Conservation (phyloP, 2,329 filamentous ascomycete genomes). For the Verticillium isaacii region DNA sequence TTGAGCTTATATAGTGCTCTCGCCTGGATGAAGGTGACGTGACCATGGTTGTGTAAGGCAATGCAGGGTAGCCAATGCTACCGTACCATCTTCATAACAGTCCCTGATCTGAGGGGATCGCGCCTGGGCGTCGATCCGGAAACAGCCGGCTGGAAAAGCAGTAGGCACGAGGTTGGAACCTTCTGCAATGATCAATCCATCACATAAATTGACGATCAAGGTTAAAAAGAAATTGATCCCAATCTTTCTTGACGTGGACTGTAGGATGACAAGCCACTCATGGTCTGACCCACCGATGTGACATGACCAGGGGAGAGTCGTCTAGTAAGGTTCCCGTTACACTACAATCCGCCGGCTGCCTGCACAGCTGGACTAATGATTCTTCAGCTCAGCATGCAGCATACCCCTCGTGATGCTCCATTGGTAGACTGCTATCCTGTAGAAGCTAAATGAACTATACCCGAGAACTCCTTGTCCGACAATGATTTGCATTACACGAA, state of each 20-base stretch:
- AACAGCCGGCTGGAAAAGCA: background rate
- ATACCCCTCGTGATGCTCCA: background rate
- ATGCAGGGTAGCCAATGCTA: background rate
- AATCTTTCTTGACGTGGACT: too few species aligned
- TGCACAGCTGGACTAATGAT: too few species aligned
- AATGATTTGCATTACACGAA: too few species aligned
- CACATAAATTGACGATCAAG: too few species aligned
- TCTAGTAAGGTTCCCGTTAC: too few species aligned
- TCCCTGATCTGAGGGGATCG: background rate
- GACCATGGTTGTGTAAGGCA: background rate
- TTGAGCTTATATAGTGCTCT: slow-evolving; percentile 20
- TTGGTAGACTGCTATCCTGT: background rate
- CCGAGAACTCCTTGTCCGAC: too few species aligned
- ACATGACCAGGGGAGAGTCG: too few species aligned
- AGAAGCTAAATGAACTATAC: too few species aligned
- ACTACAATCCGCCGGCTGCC: too few species aligned
- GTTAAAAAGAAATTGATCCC: too few species aligned
- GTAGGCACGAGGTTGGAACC: background rate
- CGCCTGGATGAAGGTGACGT: slow-evolving; percentile 1
- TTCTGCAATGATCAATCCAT: background rate
- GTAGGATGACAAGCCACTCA: too few species aligned
- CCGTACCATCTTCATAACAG: background rate
- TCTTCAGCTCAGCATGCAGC: background rate
- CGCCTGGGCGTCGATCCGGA: background rate
- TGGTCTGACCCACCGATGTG: background rate